Evolutionary conservation across 2,329 filamentous ascomycete genomes (phyloP), one percentile per base, ranked within the genome.

Genomic region (Cryphonectria parasitica): DNA sequence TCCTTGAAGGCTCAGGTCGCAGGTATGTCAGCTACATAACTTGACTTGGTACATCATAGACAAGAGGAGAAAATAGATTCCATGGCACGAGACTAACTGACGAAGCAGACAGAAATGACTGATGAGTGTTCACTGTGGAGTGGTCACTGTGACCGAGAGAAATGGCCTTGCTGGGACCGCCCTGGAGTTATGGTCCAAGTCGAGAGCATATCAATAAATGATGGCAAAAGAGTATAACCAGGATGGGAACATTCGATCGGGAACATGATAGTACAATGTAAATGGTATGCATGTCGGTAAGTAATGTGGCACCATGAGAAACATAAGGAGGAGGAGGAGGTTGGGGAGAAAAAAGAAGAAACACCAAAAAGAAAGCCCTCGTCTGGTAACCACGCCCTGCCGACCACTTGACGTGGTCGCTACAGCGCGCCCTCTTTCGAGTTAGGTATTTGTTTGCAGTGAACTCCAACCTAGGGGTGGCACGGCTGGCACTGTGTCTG

Each of bases 361-460:
- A 31, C 28, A 34, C 54, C 54, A 58, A 31, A 58, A 34, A 31
- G 22, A 58, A 19, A 34, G 11, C n/a, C 25, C 52, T 56, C n/a
- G 52, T 28, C 15, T 56, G 52, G 52, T 28, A 56, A 13, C 22
- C n/a, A 58, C 54, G 25, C 54, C 25, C 54, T 31, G 54, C 54
- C 54, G 54, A 58, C 54, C 54, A 11, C 45, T n/a, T n/a, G 45
- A 28, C 4, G 54, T 19, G 54, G 54, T 34, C 54, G 54, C 54
- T 58, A 58, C 54, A 58, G 54, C 54, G 54, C 54, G 54, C 54
- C 54, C 54, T 58, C 54, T 34, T 58, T 58, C 25, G 54, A 58
- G 54, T 58, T 34, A 19, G 54, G 54, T 19, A 58, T 58, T 58
- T 58, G 25, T 58, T 58, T 58, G 54, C 54, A 58, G 54, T 58